Conservation (phyloP, 83 land plant species). For the Picea abies region DNA sequence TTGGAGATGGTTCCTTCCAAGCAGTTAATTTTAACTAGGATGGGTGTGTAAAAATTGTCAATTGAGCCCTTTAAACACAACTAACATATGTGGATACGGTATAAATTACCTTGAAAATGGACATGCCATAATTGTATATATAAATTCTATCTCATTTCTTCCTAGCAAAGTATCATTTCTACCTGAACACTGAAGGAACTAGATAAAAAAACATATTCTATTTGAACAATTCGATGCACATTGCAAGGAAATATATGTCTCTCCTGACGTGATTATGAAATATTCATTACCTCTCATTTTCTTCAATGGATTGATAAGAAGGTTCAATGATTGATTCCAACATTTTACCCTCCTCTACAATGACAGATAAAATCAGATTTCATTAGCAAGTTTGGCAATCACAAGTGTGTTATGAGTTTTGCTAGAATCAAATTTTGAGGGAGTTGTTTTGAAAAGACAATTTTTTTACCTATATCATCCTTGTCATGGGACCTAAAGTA, state of each 20-base stretch:
- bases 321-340: conserved; percentile 24
- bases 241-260: background rate
- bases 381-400: conserved; percentile 6
- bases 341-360: conserved; percentile 23
- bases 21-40: background rate
- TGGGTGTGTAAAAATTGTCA: conserved; percentile 11
- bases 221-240: background rate
- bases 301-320: conserved; percentile 22
- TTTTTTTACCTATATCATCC: conserved; percentile 51
- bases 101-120: background rate
- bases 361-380: background rate
- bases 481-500: conserved; percentile 69
- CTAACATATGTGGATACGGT: background rate
- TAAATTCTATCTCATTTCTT: background rate
- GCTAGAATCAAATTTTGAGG: background rate
- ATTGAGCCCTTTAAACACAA: conserved; percentile 12
- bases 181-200: background rate
- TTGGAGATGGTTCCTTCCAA: too few species aligned
- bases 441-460: background rate
- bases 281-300: conserved; percentile 10
- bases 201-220: background rate
- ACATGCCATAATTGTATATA: background rate
- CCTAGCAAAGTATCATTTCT: background rate
- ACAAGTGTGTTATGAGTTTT: background rate
- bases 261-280: background rate